phyloP scores from a whole-genome alignment of 208 protist species.

The Trypanosoma cruzi region DNA sequence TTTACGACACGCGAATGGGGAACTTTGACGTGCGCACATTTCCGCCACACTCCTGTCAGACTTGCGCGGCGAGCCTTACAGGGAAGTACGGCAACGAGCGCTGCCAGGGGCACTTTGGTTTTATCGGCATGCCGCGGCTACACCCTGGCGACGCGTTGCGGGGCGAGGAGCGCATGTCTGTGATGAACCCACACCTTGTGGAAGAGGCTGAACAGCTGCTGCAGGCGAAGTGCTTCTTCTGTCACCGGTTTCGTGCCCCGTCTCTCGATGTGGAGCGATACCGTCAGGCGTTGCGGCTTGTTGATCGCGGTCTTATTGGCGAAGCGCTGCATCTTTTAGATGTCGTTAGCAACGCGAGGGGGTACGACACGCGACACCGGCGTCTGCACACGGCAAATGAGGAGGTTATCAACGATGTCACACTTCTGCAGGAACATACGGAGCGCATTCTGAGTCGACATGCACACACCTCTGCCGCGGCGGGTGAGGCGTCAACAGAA shows the following conservation, averaged over 20 bases:
- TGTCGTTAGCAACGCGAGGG: conserved; percentile 58
- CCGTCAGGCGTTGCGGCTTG: conserved; percentile 68
- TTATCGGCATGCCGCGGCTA: conserved; percentile 79
- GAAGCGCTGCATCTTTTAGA: conserved; percentile 85
- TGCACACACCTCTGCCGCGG: conserved; percentile 1
- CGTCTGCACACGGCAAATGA: conserved; percentile 64
- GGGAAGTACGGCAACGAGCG: conserved; percentile 86
- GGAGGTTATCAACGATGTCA: conserved; percentile 66
- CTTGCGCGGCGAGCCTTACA: conserved; percentile 60
- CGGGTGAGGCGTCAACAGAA: background rate
- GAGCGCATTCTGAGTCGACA: conserved; percentile 48
- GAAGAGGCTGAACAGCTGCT: conserved; percentile 79
- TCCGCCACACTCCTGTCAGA: conserved; percentile 79
- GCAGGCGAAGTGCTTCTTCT: conserved; percentile 89
- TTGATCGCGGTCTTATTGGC: conserved; percentile 70
- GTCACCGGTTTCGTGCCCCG: conserved; percentile 74
- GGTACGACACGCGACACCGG: conserved; percentile 50
- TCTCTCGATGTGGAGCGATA: conserved; percentile 87
- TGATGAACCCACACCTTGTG: conserved; percentile 84
- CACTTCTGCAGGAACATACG: conserved; percentile 59
- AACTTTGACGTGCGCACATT: conserved; percentile 86
- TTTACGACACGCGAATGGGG: conserved; percentile 91
- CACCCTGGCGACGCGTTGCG: conserved; percentile 53
- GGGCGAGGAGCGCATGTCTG: conserved; percentile 44
- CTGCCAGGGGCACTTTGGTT: conserved; percentile 89